Evolutionary conservation across 1,284 basidiomycete genomes (phyloP).

Genomic region (Puccinia brachypodii): DNA sequence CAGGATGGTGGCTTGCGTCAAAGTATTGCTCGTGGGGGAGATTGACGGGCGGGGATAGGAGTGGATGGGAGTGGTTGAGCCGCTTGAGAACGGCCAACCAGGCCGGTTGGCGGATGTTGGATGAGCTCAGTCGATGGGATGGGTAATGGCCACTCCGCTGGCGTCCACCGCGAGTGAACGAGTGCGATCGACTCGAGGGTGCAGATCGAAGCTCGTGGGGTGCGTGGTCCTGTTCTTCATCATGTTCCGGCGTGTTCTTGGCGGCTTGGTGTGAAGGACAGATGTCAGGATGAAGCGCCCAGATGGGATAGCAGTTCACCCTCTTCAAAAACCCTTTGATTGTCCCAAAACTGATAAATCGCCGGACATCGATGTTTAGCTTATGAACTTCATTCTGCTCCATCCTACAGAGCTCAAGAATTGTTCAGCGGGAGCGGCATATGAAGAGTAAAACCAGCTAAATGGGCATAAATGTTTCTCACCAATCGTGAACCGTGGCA

Average conservation of each 20-base stretch:
- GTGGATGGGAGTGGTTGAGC: slow-evolving; percentile 24
- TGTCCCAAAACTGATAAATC: slow-evolving; percentile 97
- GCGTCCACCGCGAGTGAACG: background rate
- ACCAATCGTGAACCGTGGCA: slow-evolving; percentile 80
- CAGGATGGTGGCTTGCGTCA: background rate
- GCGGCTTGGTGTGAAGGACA: background rate
- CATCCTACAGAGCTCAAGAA: too few species aligned
- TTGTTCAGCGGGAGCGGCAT: too few species aligned
- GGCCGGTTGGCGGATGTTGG: slow-evolving; percentile 18
- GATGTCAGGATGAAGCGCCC: slow-evolving; percentile 48
- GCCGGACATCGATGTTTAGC: slow-evolving; percentile 80
- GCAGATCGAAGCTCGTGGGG: background rate
- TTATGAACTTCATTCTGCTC: slow-evolving; percentile 70
- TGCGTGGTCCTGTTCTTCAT: background rate
- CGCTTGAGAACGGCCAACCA: slow-evolving; percentile 33
- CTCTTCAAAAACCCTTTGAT: slow-evolving; percentile 95
- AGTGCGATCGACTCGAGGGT: background rate
- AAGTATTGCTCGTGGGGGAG: background rate
- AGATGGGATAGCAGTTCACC: slow-evolving; percentile 85
- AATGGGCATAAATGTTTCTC: too few species aligned
- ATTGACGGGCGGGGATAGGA: slow-evolving; percentile 1
- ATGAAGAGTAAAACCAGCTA: too few species aligned
- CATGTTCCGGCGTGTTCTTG: background rate
- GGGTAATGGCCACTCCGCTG: background rate
- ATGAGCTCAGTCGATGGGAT: slow-evolving; percentile 12